Evolutionary conservation across 1,284 basidiomycete species (phyloP).

Genomic region (Golubevia pallescens): DNA sequence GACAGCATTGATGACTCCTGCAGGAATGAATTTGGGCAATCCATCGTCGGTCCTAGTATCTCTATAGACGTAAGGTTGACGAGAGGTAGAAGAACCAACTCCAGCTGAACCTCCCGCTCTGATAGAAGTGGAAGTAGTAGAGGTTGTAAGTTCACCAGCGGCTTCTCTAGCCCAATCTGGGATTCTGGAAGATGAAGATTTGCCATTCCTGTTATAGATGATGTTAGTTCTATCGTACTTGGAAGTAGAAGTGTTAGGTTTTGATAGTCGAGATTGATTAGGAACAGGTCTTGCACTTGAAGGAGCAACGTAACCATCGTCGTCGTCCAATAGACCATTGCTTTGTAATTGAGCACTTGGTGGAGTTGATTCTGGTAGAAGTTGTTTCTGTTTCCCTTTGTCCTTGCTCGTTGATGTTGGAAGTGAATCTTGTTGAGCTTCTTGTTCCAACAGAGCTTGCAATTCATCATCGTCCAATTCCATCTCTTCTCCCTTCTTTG

Average conservation of each 20-base stretch:
- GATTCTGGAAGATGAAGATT: not conserved
- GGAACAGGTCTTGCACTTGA: not conserved
- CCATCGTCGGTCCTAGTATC: not conserved
- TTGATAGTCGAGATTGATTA: not conserved
- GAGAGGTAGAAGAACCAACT: not conserved
- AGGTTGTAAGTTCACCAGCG: not conserved
- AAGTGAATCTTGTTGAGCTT: not conserved
- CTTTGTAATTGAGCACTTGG: not conserved
- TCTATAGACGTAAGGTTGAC: not conserved
- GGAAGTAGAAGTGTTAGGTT: not conserved
- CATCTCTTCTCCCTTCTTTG: not conserved
- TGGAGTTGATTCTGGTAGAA: not conserved
- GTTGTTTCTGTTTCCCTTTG: not conserved
- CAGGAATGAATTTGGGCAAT: conserved; percentile 53
- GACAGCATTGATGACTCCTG: conserved; percentile 30
- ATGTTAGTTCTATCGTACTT: not conserved
- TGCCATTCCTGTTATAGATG: not conserved
- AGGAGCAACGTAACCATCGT: not conserved
- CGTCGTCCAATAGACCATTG: not conserved
- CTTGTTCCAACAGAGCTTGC: not conserved
- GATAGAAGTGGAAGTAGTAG: not conserved
- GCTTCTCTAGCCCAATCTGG: not conserved
- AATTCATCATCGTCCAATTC: not conserved
- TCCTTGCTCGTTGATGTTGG: not conserved
- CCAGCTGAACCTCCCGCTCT: not conserved